These are phyloP conservation scores for Erigeron canadensis DNA, from an alignment of 129 eudicot species.

Conservation along the genomic window DNA sequence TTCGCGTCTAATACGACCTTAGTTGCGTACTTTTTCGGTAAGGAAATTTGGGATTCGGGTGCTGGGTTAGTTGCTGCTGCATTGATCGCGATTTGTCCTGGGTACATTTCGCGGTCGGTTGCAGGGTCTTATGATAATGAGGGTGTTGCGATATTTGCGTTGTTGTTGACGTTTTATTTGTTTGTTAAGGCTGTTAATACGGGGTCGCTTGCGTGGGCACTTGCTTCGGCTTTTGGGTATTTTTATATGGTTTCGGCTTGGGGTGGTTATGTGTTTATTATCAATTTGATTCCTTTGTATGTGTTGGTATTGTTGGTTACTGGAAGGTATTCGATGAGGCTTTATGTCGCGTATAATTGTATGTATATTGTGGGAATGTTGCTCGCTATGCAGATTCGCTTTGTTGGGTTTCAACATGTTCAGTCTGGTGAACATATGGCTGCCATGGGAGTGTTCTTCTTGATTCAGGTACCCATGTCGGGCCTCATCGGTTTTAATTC, in stretches of 20 bases:
- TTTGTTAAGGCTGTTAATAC: conserved; percentile 95
- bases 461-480: conserved; percentile 67
- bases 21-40: conserved; percentile 94
- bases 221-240: conserved; percentile 92
- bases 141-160: conserved; percentile 86
- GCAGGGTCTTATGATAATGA: conserved; percentile 95
- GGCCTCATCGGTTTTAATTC: not conserved
- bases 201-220: conserved; percentile 87
- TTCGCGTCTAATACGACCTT: conserved; percentile 88
- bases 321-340: conserved; percentile 92
- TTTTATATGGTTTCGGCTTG: conserved; percentile 98
- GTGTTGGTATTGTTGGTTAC: conserved; percentile 79
- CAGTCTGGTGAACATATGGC: conserved; percentile 99
- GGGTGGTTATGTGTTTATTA: conserved; percentile 99
- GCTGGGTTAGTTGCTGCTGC: conserved; percentile 94
- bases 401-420: conserved; percentile 93
- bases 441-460: conserved; percentile 97
- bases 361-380: conserved; percentile 91
- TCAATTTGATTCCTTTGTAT: conserved; percentile 78
- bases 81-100: conserved; percentile 90
- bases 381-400: conserved; percentile 96
- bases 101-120: conserved; percentile 90
- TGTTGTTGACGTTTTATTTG: conserved; percentile 82
- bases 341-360: conserved; percentile 90
- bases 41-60: conserved; percentile 89